Evolutionary conservation across 1,284 basidiomycete genomes (phyloP).

Genomic region (Malassezia dermatis): DNA sequence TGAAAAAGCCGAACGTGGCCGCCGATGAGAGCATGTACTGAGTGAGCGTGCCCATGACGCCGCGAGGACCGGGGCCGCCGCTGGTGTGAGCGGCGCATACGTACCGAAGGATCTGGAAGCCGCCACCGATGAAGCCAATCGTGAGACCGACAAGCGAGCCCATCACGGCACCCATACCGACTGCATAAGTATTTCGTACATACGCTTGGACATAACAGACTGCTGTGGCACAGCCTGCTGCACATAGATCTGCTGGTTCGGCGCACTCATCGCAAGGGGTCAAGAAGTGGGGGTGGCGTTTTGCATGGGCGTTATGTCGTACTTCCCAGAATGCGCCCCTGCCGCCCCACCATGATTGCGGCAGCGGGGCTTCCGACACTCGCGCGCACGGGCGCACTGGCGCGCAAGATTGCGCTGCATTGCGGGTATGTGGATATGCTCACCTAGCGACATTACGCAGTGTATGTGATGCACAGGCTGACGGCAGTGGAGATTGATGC

Average conservation of each 20-base stretch:
- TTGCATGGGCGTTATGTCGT: background rate
- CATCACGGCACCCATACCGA: conserved; percentile 44
- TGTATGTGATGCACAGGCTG: background rate
- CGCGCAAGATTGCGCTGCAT: conserved; percentile 10
- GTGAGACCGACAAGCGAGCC: conserved; percentile 40
- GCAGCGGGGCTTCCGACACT: background rate
- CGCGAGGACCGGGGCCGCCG: conserved; percentile 37
- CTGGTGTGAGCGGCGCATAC: conserved; percentile 13
- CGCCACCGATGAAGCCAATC: conserved; percentile 44
- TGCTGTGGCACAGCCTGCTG: conserved; percentile 11
- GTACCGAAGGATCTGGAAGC: conserved; percentile 39
- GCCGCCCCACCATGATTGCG: background rate
- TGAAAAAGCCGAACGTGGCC: conserved; percentile 44
- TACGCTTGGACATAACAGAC: conserved; percentile 13
- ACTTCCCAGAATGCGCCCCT: background rate
- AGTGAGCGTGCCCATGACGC: conserved; percentile 31
- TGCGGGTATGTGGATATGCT: conserved; percentile 9
- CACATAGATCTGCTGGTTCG: conserved; percentile 13
- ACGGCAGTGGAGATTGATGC: conserved; percentile 26
- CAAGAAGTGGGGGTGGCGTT: background rate
- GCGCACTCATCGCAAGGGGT: conserved; percentile 5
- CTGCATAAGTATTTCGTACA: conserved; percentile 15
- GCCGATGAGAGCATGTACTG: conserved; percentile 43
- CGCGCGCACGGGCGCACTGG: conserved; percentile 5
- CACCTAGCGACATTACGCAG: conserved; percentile 16